A percentile compares a stretch with the other conserved stretches of the same genome.
phyloP scores from a whole-genome alignment of 2,329 filamentous ascomycete species.

The Phialocephala sp. region DNA sequence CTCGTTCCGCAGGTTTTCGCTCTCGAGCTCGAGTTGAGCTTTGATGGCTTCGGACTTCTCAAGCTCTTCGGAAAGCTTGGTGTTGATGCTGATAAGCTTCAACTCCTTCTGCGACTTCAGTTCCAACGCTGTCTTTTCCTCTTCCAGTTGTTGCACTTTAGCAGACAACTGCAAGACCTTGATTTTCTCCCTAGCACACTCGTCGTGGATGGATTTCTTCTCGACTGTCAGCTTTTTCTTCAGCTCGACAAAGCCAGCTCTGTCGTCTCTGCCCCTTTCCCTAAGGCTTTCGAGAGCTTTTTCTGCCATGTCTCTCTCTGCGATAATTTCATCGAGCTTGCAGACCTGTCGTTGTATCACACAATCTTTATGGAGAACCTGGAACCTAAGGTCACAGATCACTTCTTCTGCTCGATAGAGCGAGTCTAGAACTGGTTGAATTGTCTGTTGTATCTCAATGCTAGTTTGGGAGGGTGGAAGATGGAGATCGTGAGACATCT shows the following conservation, averaged over 20 bases:
- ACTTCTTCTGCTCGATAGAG: no score
- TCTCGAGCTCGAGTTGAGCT: not conserved
- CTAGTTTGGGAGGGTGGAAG: no score
- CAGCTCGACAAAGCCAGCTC: not conserved
- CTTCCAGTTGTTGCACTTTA: not conserved
- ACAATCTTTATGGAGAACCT: no score
- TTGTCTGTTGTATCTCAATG: no score
- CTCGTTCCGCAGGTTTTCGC: not conserved
- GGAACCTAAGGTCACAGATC: no score
- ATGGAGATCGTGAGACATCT: not conserved
- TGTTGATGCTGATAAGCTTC: not conserved
- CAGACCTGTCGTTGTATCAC: no score
- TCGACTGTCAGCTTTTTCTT: not conserved
- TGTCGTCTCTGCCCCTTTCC: constrained; percentile 6
- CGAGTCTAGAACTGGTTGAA: no score
- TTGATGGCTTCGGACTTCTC: not conserved
- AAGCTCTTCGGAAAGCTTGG: not conserved
- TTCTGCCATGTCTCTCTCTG: not conserved
- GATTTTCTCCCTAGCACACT: not conserved
- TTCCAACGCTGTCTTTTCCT: not conserved
- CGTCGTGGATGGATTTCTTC: not conserved
- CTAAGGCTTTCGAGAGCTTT: not conserved
- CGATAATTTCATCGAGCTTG: no score
- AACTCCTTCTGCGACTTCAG: not conserved
- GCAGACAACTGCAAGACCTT: not conserved